Base-by-base conservation (phyloP, 495 filamentous ascomycete species). In the Aspergillus sclerotiicarbonarius region DNA sequence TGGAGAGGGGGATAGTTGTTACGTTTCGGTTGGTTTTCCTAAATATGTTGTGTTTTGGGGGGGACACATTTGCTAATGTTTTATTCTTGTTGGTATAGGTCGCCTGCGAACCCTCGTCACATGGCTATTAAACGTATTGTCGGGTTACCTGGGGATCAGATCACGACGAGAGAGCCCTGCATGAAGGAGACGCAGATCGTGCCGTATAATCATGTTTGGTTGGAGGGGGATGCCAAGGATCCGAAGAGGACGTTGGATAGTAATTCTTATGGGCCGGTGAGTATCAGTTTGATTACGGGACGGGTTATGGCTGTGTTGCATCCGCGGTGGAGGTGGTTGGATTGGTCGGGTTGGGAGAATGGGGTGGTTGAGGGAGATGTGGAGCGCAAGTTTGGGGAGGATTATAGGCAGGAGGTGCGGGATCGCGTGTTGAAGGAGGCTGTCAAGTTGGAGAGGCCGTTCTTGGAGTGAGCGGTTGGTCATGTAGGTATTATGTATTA, bases 191-290 rank as follows among this genome's bases (percentile, higher is more conserved):
- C 71, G 8, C 82, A 84, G 58, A 75, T 79, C 31, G 80, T 93
- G 13, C 88, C 89, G 0, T 75, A 75, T 39, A 87, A 87, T 6
- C 88, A 92, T 75, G 76, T 92, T 35, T 93, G 90, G 90, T 76
- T 93, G 16, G 88, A 92, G 64, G 90, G 89, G 0, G 90, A 91
- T 67, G 81, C 78, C 15, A 69, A 72, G 43, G 80, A 85, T 58
- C 77, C 73, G 29, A 57, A 62, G 15, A 73, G 80, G 58, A 84
- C 82, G 59, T 67, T 83, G 53, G 90, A 93, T 66, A 91, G 88
- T 65, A 91, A 91, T 71, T 78, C 78, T 25, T 91, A 90, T 65
- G 90, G 90, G 5, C 88, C 90, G 1, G 81, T 87, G 31, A 75
- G 78, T 71, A 62, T 73, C 25, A 81, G 78, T 62, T 62, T 92